Evolutionary conservation across 352 stramenopile genomes (phyloP).

Genomic region (Phytophthora hibernalis): DNA sequence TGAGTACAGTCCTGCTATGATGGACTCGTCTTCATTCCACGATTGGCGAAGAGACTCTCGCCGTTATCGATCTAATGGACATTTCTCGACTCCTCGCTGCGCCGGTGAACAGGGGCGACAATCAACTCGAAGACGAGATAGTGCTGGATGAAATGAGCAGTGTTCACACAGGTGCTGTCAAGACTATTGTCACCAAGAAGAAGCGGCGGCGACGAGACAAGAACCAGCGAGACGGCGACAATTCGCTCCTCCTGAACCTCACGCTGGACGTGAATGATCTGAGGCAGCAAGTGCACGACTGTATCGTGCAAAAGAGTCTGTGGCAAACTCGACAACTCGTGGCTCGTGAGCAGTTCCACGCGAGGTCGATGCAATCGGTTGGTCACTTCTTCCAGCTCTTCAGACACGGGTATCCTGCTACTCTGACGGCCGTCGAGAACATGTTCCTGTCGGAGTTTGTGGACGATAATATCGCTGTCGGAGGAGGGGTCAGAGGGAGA

Average conservation of each 20-base stretch:
- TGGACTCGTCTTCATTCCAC: neutral
- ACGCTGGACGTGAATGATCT: constrained; percentile 35
- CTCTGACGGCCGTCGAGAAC: constrained; percentile 7
- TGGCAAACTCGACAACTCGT: constrained; percentile 33
- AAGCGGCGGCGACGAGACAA: constrained; percentile 18
- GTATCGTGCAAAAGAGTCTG: constrained; percentile 28
- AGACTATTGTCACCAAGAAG: neutral
- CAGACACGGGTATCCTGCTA: constrained; percentile 21
- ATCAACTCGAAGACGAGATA: constrained; percentile 7
- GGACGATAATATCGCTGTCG: constrained; percentile 35
- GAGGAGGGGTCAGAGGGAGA: constrained; percentile 18
- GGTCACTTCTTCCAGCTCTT: constrained; percentile 51
- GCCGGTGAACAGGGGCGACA: neutral
- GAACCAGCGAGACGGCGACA: constrained; percentile 21
- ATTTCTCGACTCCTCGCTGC: neutral
- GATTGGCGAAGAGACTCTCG: neutral
- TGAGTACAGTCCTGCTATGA: neutral
- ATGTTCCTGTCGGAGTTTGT: constrained; percentile 33
- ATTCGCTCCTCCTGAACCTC: constrained; percentile 23
- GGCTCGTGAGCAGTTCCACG: constrained; percentile 39
- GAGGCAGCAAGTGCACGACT: constrained; percentile 38
- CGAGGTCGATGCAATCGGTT: constrained; percentile 27
- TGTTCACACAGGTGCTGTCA: neutral
- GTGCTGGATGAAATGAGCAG: neutral
- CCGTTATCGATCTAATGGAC: too few relatives aligned